phyloP scores from a whole-genome alignment of 495 filamentous ascomycete genomes.

The Arthonia radiata region DNA sequence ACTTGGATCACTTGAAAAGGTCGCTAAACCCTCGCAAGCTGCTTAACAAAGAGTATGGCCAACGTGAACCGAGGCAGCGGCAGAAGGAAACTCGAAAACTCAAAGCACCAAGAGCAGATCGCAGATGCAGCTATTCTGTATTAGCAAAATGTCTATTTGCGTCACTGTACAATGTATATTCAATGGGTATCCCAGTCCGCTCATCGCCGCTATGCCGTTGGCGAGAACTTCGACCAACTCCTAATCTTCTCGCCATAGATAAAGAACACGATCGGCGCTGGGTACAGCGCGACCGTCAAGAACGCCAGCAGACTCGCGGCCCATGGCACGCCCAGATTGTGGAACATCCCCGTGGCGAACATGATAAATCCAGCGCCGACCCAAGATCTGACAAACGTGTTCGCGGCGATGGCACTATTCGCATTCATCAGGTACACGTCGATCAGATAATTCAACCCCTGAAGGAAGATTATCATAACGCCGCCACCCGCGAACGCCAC shows the following conservation, averaged over 20 bases:
- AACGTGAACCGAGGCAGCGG: too few species aligned
- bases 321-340: conserved; percentile 38
- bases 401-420: conserved; percentile 25
- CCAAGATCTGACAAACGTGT: conserved; percentile 18
- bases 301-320: conserved; percentile 40
- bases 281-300: conserved; percentile 35
- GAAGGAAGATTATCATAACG: conserved; percentile 31
- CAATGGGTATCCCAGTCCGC: too few species aligned
- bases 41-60: too few species aligned
- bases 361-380: conserved; percentile 18
- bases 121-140: too few species aligned
- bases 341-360: conserved; percentile 24
- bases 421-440: conserved; percentile 35
- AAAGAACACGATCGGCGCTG: conserved; percentile 32
- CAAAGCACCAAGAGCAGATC: too few species aligned
- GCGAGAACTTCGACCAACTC: conserved; percentile 6
- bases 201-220: conserved; percentile 5
- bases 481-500: conserved; percentile 27
- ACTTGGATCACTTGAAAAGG: too few species aligned
- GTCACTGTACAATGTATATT: too few species aligned
- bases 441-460: conserved; percentile 37
- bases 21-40: too few species aligned
- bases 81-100: too few species aligned
- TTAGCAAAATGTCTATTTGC: too few species aligned
- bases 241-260: conserved; percentile 41